Base-by-base conservation (phyloP, 202 grass and related monocot genomes). In the Cymbopogon flexuosus region DNA sequence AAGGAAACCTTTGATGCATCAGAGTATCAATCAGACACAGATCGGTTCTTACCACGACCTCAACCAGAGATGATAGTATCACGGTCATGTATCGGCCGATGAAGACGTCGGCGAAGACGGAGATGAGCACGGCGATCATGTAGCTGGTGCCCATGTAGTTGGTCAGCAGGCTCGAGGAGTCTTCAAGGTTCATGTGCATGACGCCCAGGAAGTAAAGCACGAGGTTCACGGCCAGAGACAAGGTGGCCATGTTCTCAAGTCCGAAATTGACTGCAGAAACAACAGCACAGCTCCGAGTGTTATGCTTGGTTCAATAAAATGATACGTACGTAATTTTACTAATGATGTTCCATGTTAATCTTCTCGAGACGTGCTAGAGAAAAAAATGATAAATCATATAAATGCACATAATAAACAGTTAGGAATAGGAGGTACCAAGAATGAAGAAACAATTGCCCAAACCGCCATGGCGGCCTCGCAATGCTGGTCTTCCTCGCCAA, bases 91-190 rank as follows among this genome's bases (percentile, higher is more conserved):
- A 91, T 54, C 89, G 69, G 29, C 89, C 89, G 33, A 91, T 13
- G 14, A 88, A 88, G 46, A 71, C 75, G 86, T 91, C 86, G 1
- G 89, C 86, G 10, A 91, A 91, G 61, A 85, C 74, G 70, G 89
- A 78, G 42, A 88, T 83, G 73, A 87, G 82, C 54, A 91, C 89
- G 6, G 89, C 63, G 36, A 91, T 64, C 54, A 91, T 88, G 75
- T 88, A 88, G 78, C 86, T 91, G 34, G 89, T 80, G 45, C 85
- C 89, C 89, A 83, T 88, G 86, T 91, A 91, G 82, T 88, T 80
- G 54, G 85, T 91, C 78, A 91, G 75, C 46, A 84, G 74, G 76
- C 79, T 86, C 56, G 89, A 88, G 5, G 14, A 75, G 0, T 83
- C 89, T 18, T 83, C 63, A 19, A 83, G 56, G 43, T 9, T 29